Evolutionary conservation across 805 yeast genomes (phyloP).

Genomic region (Kodamaea kaohsiungensis): DNA sequence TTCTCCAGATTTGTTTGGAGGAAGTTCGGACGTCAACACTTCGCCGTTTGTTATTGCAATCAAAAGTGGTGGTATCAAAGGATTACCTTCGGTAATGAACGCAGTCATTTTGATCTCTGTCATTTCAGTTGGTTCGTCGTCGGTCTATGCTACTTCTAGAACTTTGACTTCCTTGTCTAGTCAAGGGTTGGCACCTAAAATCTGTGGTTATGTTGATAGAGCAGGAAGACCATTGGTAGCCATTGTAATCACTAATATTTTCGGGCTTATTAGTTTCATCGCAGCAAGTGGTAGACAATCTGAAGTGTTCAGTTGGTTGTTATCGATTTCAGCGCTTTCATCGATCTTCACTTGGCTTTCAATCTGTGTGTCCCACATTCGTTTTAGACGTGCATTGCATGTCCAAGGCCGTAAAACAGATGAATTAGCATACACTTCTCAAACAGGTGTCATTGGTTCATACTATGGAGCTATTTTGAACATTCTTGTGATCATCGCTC

Average conservation of each 20-base stretch:
- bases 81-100: constrained; percentile 65
- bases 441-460: constrained; percentile 27
- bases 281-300: constrained; percentile 38
- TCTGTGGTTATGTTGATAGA: constrained; percentile 61
- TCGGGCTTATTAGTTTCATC: constrained; percentile 66
- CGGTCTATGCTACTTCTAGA: constrained; percentile 72
- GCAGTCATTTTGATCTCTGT: constrained; percentile 68
- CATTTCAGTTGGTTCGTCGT: constrained; percentile 70
- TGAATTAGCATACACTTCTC: constrained; percentile 25
- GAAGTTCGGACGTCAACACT: constrained; percentile 58
- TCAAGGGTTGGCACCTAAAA: constrained; percentile 61
- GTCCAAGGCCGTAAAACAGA: constrained; percentile 23
- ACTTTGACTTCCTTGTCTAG: constrained; percentile 62
- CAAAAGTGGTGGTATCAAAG: constrained; percentile 60
- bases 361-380: constrained; percentile 26
- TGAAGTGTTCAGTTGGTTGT: constrained; percentile 26
- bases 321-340: constrained; percentile 27
- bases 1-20: constrained; percentile 35
- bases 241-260: constrained; percentile 46
- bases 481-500: constrained; percentile 24
- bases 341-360: constrained; percentile 31
- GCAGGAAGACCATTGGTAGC: constrained; percentile 68
- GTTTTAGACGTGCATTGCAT: constrained; percentile 26
- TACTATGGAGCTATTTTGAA: constrained; percentile 23
- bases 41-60: constrained; percentile 82